phyloP scores from a whole-genome alignment of 768 basidiomycete species.

The Agaricus subrufescens region DNA sequence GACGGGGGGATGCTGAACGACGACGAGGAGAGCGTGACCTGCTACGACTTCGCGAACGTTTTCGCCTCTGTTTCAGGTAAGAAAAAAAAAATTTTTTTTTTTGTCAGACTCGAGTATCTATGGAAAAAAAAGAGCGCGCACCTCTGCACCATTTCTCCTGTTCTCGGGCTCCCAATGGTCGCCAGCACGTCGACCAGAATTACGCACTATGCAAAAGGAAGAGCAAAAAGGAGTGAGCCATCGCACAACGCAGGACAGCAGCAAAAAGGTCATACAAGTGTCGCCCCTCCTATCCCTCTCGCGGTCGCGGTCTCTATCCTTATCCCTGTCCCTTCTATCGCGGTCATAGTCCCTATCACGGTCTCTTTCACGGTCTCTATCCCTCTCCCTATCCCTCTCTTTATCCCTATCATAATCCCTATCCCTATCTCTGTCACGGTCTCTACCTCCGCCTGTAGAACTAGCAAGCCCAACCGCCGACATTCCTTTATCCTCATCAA shows the following conservation, averaged over 20 bases:
- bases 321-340: constrained; percentile 34
- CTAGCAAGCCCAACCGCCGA: constrained; percentile 35
- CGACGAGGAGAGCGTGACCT: constrained; percentile 64
- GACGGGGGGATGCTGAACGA: constrained; percentile 61
- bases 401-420: constrained; percentile 32
- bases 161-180: constrained; percentile 83
- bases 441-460: constrained; percentile 35
- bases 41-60: constrained; percentile 63
- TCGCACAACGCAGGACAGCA: not conserved
- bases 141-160: constrained; percentile 61
- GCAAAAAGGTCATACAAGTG: constrained; percentile 34
- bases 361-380: constrained; percentile 41
- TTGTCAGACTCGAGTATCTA: not conserved
- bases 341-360: constrained; percentile 27
- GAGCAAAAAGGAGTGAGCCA: not conserved
- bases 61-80: constrained; percentile 43
- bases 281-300: constrained; percentile 43
- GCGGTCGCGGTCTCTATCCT: constrained; percentile 27
- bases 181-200: constrained; percentile 41
- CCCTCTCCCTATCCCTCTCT: constrained; percentile 31
- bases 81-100: not conserved
- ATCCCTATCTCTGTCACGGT: constrained; percentile 37
- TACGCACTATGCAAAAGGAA: constrained; percentile 19
- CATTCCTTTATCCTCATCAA: constrained; percentile 58
- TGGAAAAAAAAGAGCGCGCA: constrained; percentile 28